A percentile compares a stretch with the other conserved stretches of the same genome.
phyloP scores from a whole-genome alignment of 352 stramenopile genomes.

The Phytophthora pini region DNA sequence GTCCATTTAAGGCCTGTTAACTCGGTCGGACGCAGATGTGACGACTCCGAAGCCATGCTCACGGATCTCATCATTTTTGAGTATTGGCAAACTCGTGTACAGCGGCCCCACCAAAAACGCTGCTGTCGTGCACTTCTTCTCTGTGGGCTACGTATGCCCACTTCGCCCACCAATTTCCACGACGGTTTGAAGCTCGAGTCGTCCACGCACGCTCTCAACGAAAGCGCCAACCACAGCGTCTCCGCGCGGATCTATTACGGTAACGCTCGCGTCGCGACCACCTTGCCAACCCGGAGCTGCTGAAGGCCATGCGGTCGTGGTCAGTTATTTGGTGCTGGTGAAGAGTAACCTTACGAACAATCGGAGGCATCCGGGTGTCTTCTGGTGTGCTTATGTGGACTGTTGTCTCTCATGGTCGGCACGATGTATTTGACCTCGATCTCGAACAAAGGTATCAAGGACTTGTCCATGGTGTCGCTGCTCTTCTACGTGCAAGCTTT shows the following conservation, averaged over 20 bases:
- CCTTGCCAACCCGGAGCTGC: slow-evolving; percentile 47
- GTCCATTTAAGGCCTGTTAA: slow-evolving; percentile 52
- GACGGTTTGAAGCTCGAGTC: slow-evolving; percentile 38
- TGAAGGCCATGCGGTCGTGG: slow-evolving; percentile 53
- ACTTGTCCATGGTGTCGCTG: slow-evolving; percentile 57
- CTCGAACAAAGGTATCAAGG: slow-evolving; percentile 45
- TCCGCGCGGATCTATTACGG: slow-evolving; percentile 46
- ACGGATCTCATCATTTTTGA: slow-evolving; percentile 72
- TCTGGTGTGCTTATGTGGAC: slow-evolving; percentile 83
- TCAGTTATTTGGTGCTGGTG: slow-evolving; percentile 65
- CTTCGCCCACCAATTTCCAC: slow-evolving; percentile 69
- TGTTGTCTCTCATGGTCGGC: slow-evolving; percentile 57
- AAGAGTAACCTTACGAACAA: slow-evolving; percentile 73
- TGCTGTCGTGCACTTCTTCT: slow-evolving; percentile 63
- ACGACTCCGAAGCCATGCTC: slow-evolving; percentile 38
- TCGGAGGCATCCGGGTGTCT: slow-evolving; percentile 74
- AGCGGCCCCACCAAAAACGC: slow-evolving; percentile 77
- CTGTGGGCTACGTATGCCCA: slow-evolving; percentile 69
- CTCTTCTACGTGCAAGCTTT: slow-evolving; percentile 93
- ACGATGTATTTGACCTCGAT: slow-evolving; percentile 58
- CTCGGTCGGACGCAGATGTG: too few species aligned
- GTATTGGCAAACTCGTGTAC: slow-evolving; percentile 88
- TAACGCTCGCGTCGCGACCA: slow-evolving; percentile 44
- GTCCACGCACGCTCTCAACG: slow-evolving; percentile 25
- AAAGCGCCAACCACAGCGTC: slow-evolving; percentile 43